These are phyloP conservation scores for Plectosphaerella cucumerina DNA, from an alignment of 2,329 filamentous ascomycete species.

Conservation along the genomic window DNA sequence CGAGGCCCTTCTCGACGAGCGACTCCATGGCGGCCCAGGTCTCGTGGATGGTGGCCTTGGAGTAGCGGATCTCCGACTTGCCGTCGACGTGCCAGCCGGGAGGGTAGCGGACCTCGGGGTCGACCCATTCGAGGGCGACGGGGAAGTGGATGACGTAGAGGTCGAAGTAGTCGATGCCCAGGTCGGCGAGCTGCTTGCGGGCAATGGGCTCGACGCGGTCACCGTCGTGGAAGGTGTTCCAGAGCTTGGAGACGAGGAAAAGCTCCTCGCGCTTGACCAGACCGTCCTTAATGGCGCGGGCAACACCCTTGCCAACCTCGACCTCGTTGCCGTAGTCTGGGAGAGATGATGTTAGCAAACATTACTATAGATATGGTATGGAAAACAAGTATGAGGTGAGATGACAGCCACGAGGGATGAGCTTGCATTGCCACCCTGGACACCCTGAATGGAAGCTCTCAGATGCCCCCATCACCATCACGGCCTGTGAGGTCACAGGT, in stretches of 20 bases:
- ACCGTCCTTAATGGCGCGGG: slow-evolving; percentile 75
- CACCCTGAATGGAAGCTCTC: too few species aligned
- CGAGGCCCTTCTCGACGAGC: slow-evolving; percentile 64
- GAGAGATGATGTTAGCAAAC: not conserved
- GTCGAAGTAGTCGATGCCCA: slow-evolving; percentile 86
- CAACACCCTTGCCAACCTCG: slow-evolving; percentile 71
- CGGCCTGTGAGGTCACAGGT: too few species aligned
- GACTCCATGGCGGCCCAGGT: slow-evolving; percentile 80
- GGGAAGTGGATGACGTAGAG: slow-evolving; percentile 90
- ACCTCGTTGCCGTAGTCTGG: slow-evolving; percentile 80
- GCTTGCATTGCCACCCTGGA: not conserved
- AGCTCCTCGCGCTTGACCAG: slow-evolving; percentile 81
- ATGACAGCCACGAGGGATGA: not conserved
- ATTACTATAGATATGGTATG: not conserved
- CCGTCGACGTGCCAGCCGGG: slow-evolving; percentile 71
- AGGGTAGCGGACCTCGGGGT: slow-evolving; percentile 73
- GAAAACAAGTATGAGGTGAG: not conserved
- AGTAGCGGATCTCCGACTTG: slow-evolving; percentile 54
- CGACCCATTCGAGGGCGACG: slow-evolving; percentile 79
- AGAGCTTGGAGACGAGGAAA: slow-evolving; percentile 90
- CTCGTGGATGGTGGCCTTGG: slow-evolving; percentile 71
- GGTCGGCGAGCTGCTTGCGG: slow-evolving; percentile 74
- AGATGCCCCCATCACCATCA: not conserved
- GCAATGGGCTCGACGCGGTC: slow-evolving; percentile 72
- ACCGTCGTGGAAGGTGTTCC: slow-evolving; percentile 85